Conservation (phyloP, 2,329 filamentous ascomycete species). For the Penicillium sp. region DNA sequence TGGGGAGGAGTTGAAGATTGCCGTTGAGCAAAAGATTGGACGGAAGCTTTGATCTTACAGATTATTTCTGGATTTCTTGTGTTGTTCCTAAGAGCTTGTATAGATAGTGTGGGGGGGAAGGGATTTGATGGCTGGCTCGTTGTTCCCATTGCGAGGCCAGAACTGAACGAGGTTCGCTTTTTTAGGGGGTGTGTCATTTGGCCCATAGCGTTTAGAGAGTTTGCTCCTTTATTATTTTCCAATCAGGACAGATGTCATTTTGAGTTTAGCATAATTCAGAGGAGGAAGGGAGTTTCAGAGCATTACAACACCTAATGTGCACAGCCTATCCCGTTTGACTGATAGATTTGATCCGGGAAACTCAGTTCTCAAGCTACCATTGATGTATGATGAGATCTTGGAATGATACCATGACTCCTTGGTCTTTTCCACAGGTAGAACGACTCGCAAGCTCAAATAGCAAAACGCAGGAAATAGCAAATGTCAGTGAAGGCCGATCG, state of each 20-base stretch:
- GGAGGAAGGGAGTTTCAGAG: not conserved
- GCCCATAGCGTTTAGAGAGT: not conserved
- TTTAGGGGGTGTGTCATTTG: not conserved
- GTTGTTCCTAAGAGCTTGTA: not conserved
- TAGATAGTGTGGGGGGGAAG: constrained; percentile 1
- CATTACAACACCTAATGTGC: not conserved
- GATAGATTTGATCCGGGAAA: not conserved
- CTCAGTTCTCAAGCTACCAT: too few species aligned
- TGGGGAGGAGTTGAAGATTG: constrained; percentile 56
- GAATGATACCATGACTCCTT: too few species aligned
- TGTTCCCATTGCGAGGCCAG: not conserved
- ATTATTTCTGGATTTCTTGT: not conserved
- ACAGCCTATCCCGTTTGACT: not conserved
- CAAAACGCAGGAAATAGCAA: too few species aligned
- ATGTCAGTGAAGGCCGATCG: too few species aligned
- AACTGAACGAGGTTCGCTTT: not conserved
- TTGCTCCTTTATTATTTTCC: not conserved
- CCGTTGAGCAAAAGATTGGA: constrained; percentile 56
- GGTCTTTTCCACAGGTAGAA: too few species aligned
- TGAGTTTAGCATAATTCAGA: not conserved
- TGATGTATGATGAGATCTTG: too few species aligned
- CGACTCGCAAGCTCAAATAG: too few species aligned
- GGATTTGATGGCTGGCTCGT: not conserved
- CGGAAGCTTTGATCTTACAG: constrained; percentile 43
- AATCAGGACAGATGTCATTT: not conserved